Evolutionary conservation across 2,329 filamentous ascomycete genomes (phyloP), one percentile per base, ranked within the genome.

Genomic region (Chalaropsis ovoidea): DNA sequence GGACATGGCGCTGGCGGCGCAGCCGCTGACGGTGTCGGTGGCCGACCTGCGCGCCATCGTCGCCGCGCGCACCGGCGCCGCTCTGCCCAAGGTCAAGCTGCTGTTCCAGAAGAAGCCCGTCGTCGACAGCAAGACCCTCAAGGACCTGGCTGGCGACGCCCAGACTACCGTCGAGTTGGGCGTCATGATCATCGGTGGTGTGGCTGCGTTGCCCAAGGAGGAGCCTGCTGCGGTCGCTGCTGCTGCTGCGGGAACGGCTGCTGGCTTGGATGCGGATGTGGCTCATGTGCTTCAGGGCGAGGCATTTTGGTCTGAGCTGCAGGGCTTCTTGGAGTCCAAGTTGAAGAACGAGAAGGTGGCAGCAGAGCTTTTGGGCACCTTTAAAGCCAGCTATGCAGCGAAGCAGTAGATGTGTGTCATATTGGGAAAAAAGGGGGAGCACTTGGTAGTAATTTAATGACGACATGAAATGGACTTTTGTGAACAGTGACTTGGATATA

Each of bases 21-120:
- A 86, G 65, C 76, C 86, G 1, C 78, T 83, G 45, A 85, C 83
- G 65, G 91, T 89, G 0, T 90, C 87, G 1, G 80, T 96, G 56
- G 85, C 89, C 69, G 87, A 93, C 68, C 77, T 97, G 70, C 95
- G 95, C 74, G 77, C 81, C 63, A 78, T 81, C 1, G 85, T 96
- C 54, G 81, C 85, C 1, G 74, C 78, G 17, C 79, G 87, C 69
- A 82, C 86, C 4, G 78, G 80, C 31, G 81, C 89, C 66, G 81
- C 85, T 2, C 76, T 83, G n/a, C 84, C 87, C 47, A 96, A 95
- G 79, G 84, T 97, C 73, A 91, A 92, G 77, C 77, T 99, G 10
- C 77, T 99, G 68, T 83, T 87, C 73, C 89, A 89, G 75, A 95
- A 94, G 79, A 95, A 96, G 75, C 93, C 93, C 0, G 83, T 90